Evolutionary conservation across 176 grass and related monocot genomes (phyloP).

Genomic region (Aechmea fasciata): DNA sequence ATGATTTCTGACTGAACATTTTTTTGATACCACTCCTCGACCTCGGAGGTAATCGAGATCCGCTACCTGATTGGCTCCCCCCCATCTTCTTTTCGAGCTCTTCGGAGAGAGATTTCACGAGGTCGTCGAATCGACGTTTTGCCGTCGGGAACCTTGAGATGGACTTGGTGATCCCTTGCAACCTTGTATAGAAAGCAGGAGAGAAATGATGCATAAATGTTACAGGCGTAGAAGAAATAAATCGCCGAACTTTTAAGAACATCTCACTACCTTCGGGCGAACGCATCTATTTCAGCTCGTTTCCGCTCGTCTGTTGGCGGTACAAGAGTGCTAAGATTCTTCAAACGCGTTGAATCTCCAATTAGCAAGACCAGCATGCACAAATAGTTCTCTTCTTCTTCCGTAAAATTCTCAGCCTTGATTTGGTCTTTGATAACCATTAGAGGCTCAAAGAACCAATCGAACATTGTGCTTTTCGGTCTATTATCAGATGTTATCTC

Average conservation of each 20-base stretch:
- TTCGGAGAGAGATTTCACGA: conserved; percentile 50
- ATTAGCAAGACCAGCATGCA: conserved; percentile 54
- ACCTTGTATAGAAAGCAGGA: conserved; percentile 27
- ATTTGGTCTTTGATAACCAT: conserved; percentile 95
- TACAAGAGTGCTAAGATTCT: conserved; percentile 38
- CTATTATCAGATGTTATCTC: conserved; percentile 81
- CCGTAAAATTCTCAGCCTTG: conserved; percentile 62
- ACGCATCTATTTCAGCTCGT: conserved; percentile 77
- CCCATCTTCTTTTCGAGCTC: conserved; percentile 83
- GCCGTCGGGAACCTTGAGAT: conserved; percentile 90
- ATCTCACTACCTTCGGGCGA: conserved; percentile 63
- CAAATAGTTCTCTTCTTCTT: conserved; percentile 83
- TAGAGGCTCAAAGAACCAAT: conserved; percentile 96
- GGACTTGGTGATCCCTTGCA: conserved; percentile 90
- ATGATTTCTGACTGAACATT: conserved; percentile 65
- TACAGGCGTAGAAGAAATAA: not conserved
- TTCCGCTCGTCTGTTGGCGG: conserved; percentile 55
- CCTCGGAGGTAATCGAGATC: conserved; percentile 32
- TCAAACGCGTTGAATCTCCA: conserved; percentile 46
- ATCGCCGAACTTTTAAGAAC: not conserved
- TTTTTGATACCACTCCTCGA: conserved; percentile 30
- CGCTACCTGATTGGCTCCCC: conserved; percentile 30
- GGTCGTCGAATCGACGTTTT: conserved; percentile 65
- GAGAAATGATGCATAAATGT: not conserved
- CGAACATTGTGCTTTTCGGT: conserved; percentile 53